Base-by-base conservation (phyloP, 768 basidiomycete species). In the Lactarius sanguifluus region DNA sequence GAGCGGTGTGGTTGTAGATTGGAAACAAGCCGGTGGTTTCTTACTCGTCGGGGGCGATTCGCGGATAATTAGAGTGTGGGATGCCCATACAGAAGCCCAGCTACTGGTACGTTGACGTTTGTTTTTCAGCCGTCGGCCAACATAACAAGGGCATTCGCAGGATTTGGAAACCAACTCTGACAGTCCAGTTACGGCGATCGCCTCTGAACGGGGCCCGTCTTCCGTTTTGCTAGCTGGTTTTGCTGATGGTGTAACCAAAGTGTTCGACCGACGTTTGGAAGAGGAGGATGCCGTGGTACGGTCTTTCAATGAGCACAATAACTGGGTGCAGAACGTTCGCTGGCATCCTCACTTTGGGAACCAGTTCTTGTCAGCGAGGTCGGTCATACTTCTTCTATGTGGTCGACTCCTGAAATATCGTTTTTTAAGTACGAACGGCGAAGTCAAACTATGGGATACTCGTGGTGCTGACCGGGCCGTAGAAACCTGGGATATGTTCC, bases 11-110 rank as follows among this genome's bases (percentile, higher is more conserved):
- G 82, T 98, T 34, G 85, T 91, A 66, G 94, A 96, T 66, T 99
- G 97, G 97, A 93, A 91, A 73, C 96, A 98, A 77, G 82, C 84
- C 2, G 83, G 87, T 30, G 97, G 96, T 0, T 87, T 86, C 32
- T 78, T 98, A 40, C 80, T 98, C n/a, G 87, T 94, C 32, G 92
- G 92, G 12, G 97, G 96, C 2, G 96, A 98, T 77, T 90, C 93
- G 43, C 86, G 87, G 64, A 86, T 89, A 45, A 90, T 99, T 67
- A 84, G 94, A 65, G 82, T 95, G 5, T 99, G 97, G 97, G 96
- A 99, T 75, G 96, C 95, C 10, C 89, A 92, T 70, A 90, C 91
- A 2, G 97, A 98, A 75, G 86, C 82, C 30, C 85, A 87, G 64
- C 79, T 88, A 54, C 75, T 89, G 79, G 92, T 94, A 71, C 69